Base-by-base conservation (phyloP, 345 rosid genomes). In the Ceriops zippeliana region DNA sequence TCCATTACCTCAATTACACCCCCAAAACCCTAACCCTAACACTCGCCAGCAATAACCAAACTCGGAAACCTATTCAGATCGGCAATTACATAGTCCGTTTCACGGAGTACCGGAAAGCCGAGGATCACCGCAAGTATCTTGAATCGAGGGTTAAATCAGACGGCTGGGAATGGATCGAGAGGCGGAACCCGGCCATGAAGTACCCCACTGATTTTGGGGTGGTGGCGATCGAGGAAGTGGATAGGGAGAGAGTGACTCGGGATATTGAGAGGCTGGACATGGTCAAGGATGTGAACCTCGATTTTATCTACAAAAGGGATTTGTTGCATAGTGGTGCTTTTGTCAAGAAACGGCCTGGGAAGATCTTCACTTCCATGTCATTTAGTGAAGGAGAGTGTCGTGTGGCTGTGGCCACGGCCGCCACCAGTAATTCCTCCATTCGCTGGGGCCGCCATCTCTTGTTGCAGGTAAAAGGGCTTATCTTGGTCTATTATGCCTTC, bases 81-180 rank as follows among this genome's bases (percentile, higher is more conserved):
- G 4, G 17, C 57, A 86, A 82, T 79, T 89, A 85, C 85, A 84
- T 95, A 68, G 87, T 89, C 82, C 89, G 99, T 46, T 95, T 95
- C 84, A 87, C 66, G 24, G 82, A 79, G 66, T 95, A 95, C 79
- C 76, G 69, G 59, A 63, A 64, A 58, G 87, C 90, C 32, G 81
- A 79, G 51, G 77, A 81, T 61, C 90, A 88, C 78, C 87, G 82
- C 4, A 46, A 69, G 34, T 88, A 87, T 82, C 84, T 95, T 73
- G 83, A 81, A 75, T 84, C 86, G 46, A 59, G 64, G 70, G 62
- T 89, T 60, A 76, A 76, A 73, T 80, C 86, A 49, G 79, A 42
- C 35, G 89, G 91, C n/a, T 93, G 98, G 98, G 80, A 83, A 57
- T 93, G 98, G 98, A 81, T 90, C 87, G 85, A 82, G 82, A 85